Percentiles rank a stretch among this genome's conserved stretches.
Evolutionary conservation across 192 early-diverging fungal species (phyloP).

Genomic region (Neocallimastix lanati): DNA sequence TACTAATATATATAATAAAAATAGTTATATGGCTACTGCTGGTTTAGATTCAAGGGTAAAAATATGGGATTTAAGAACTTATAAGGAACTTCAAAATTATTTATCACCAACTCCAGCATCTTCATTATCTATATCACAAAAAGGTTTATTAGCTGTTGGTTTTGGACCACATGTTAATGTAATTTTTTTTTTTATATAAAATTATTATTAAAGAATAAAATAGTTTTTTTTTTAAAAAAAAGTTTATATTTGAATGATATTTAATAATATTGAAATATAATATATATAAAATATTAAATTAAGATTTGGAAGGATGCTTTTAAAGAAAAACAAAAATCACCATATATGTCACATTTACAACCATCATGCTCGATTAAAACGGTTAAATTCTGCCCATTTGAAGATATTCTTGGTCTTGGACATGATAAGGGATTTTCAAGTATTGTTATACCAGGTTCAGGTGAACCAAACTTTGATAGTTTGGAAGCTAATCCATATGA

Average conservation of each 20-base stretch:
- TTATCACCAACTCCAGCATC: conserved; percentile 57
- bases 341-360: conserved; percentile 72
- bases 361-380: conserved; percentile 26
- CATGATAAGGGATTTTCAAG: conserved; percentile 59
- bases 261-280: too few species aligned
- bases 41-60: conserved; percentile 80
- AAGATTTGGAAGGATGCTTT: conserved; percentile 80
- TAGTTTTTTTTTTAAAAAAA: too few species aligned
- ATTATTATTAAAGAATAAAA: too few species aligned
- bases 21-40: conserved; percentile 72
- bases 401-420: conserved; percentile 79
- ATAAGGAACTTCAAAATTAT: conserved; percentile 63
- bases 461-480: conserved; percentile 93
- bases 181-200: too few species aligned
- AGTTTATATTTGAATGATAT: too few species aligned
- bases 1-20: neutral
- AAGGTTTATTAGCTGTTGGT: conserved; percentile 64
- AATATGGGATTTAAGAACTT: conserved; percentile 82
- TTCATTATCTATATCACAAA: conserved; percentile 63
- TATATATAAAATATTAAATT: too few species aligned
- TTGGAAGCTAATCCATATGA: conserved; percentile 82
- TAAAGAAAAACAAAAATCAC: conserved; percentile 47
- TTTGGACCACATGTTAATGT: conserved; percentile 56
- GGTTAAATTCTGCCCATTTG: conserved; percentile 76
- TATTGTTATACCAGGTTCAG: conserved; percentile 77